Evolutionary conservation across 805 yeast genomes (phyloP), one percentile per base, ranked within the genome.

Genomic region (Starmerella powellii): DNA sequence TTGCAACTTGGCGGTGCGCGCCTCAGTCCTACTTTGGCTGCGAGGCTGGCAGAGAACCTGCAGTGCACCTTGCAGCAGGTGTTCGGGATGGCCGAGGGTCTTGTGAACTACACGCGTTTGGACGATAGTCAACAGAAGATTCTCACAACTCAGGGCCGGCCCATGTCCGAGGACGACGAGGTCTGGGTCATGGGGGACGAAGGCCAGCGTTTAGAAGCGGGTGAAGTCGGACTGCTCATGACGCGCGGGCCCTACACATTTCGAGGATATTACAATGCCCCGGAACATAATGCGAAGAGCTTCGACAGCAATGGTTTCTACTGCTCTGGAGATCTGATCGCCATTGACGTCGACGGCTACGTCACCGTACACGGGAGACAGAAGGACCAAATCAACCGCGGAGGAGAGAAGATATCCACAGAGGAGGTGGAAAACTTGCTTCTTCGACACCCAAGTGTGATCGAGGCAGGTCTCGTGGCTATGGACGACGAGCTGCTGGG

Each of bases 31-130:
- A 36, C 44, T 6, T 20, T 46, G n/a, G 49, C 49, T n/a, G 32
- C 38, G 2, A 36, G 19, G 24, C 37, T 46, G 12, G 39, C 39
- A 2, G 40, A 42, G n/a, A 12, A 36, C 19, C 34, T 46, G 6
- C 21, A 37, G 3, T 34, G 44, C 28, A 42, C 31, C 24, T 37
- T 46, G 19, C 49, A 46, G 34, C 49, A 46, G 20, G 49, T 46
- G 4, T 40, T 46, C 27, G 49, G 49, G 4, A 46, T 46, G 49
- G 49, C 49, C 12, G 49, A 46, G 36, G 49, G 49, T 2, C 47
- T 46, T 4, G 49, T 46, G 15, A 42, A 44, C 40, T 46, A 46
- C 34, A 46, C 49, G 2, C 37, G 40, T 2, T 33, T 39, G 6
- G 47, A 42, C 29, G 49, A 46, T 19, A 34, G 35, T 13, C 24